Evolutionary conservation across 495 filamentous ascomycete genomes (phyloP), one percentile per base, ranked within the genome.

Genomic region (Penicillium simplicissimum): DNA sequence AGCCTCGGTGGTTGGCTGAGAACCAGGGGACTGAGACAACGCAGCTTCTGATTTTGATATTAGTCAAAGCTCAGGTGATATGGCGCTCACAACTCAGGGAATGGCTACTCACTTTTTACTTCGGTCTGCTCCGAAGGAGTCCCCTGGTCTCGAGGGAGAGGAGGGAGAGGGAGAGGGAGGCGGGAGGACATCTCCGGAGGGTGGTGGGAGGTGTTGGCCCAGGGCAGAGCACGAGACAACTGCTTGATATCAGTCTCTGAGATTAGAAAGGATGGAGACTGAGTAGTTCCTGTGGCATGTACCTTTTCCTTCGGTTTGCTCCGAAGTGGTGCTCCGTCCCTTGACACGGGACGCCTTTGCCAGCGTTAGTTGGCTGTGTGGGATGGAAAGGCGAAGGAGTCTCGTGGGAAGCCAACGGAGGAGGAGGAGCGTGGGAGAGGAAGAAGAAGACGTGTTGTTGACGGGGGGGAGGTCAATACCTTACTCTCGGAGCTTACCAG

Each of bases 81-180:
- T 23, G 5, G n/a, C 11, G 8, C 33, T 52, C 25, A n/a, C n/a
- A 47, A 14, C 2, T 15, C 23, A 23, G 15, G 42, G 1, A 23
- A 34, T 34, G 9, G 23, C 28, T 17, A 36, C 45, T 33, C 36
- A 59, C 57, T 14, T 59, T 59, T 59, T 11, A 11, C 47, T 59
- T 59, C 57, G 45, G 57, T 38, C 57, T 52, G 57, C 57, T 59
- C 57, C 57, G 33, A 59, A 59, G 47, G 8, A 21, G 8, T 14
- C 8, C 45, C 33, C 45, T 59, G 51, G 51, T 36, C 28, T 53
- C 51, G 51, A 52, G 25, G 10, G 48, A n/a, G 1, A n/a, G 11
- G 51, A 31, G 31, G 33, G 34, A 8, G n/a, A 13, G n/a, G 31
- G 15, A 23, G 28, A 31, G 28, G 28, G 28, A 31, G 28, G 28